These are phyloP conservation scores for Fusarium ambrosium DNA, from an alignment of 2,329 filamentous ascomycete species.

Conservation along the genomic window DNA sequence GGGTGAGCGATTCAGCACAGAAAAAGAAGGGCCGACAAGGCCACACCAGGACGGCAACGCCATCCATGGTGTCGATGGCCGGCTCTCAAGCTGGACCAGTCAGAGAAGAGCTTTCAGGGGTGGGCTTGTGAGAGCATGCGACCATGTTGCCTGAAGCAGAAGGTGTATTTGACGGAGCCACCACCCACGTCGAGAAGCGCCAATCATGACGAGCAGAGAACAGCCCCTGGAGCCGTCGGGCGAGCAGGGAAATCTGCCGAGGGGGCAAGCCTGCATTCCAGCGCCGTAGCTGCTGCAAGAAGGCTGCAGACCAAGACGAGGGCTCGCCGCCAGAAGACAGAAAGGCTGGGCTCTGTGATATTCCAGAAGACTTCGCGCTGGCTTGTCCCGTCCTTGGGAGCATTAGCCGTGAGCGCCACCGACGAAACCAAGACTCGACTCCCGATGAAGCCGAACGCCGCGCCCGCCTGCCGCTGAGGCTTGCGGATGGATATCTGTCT, in stretches of 20 bases:
- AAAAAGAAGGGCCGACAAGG: slow-evolving; percentile 46
- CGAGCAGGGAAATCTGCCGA: slow-evolving; percentile 46
- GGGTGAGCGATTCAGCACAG: slow-evolving; percentile 34
- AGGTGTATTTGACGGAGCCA: slow-evolving; percentile 52
- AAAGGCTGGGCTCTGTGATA: slow-evolving; percentile 33
- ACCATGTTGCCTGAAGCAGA: slow-evolving; percentile 53
- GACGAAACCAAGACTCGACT: background rate
- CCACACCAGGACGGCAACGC: slow-evolving; percentile 35
- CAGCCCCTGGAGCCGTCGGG: slow-evolving; percentile 39
- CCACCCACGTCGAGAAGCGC: slow-evolving; percentile 47
- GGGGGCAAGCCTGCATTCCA: slow-evolving; percentile 38
- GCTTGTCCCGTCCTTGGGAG: slow-evolving; percentile 25
- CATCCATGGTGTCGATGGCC: slow-evolving; percentile 36
- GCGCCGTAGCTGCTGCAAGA: slow-evolving; percentile 10
- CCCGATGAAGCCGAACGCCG: slow-evolving; percentile 37
- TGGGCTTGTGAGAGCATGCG: slow-evolving; percentile 51
- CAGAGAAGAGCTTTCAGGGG: slow-evolving; percentile 44
- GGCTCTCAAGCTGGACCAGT: slow-evolving; percentile 42
- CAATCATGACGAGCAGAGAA: slow-evolving; percentile 51
- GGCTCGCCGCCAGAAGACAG: slow-evolving; percentile 13
- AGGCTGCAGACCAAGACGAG: slow-evolving; percentile 18
- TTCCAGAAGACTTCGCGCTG: slow-evolving; percentile 50
- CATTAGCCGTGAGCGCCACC: slow-evolving; percentile 15
- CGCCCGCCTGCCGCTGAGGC: background rate
- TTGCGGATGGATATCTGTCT: too few species aligned